Conservation (phyloP, 306 rosid species). For the barrel medic (Medicago truncatula) region MtrunA17r5.0-ANR NC_053047.1:5017501-5018000, state of each 20-base stretch:
- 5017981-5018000: neutral
- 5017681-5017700: neutral
- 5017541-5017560: conserved; percentile 90
- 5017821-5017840: conserved; percentile 75
- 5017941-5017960: conserved; percentile 88
- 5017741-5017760: conserved; percentile 9
- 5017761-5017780: neutral
- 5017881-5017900: conserved; percentile 63
- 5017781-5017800: conserved; percentile 19
- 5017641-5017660: neutral
- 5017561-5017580: conserved; percentile 73
- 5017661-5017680: neutral
- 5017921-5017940: conserved; percentile 87
- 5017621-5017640: conserved; percentile 15
- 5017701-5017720: neutral
- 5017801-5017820: conserved; percentile 59
- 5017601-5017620: conserved; percentile 90
- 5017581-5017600: conserved; percentile 75
- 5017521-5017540: conserved; percentile 81
- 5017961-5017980: conserved; percentile 41
- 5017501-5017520: conserved; percentile 71
- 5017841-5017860: conserved; percentile 80
- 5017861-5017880: conserved; percentile 83
- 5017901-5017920: conserved; percentile 89
- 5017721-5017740: neutral